Base-by-base conservation (phyloP, 169 alveolate species). In the Eimeria sp. region DNA sequence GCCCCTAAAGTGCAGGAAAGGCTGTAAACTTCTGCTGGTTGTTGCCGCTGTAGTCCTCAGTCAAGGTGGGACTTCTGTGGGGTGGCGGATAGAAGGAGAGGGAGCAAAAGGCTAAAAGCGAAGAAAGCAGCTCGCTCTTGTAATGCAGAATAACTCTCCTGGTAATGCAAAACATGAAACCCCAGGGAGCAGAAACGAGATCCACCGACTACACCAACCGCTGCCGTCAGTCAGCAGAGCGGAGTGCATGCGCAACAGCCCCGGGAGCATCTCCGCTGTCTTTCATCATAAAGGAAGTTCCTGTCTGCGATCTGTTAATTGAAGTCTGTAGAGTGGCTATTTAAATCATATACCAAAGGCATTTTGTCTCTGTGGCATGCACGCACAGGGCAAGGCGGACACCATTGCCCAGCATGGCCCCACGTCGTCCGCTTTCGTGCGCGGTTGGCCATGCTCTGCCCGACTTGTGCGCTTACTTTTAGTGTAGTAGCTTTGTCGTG, bases 221-320 rank as follows among this genome's bases (percentile, higher is more conserved):
- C 67, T n/a, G 89, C 89, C 61, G 89, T 80, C 67, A 22, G 67
- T n/a, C 47, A 47, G 61, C n/a, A 49, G 16, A 80, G 89, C 89
- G 49, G 49, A n/a, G 89, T 80, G 89, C 89, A 80, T 80, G 89
- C 89, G 70, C 70, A 80, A 70, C 89, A 49, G 89, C 89, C 89
- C 43, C 70, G 20, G 27, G 67, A 47, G 3, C 67, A 49, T 25
- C 70, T 47, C 9, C 27, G 30, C 5, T 25, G 34, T 80, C 47
- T 80, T 45, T 47, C 89, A 47, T 47, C 6, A 22, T 25, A 3
- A 47, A 27, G 67, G 67, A 67, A 40, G 47, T 27, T 47, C 70
- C 47, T 27, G 5, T 47, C n/a, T 5, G 14, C 0, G 9, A 22
- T 47, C 47, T 22, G 11, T 65, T 5, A 27, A 2, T 49, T 49